Conservation (phyloP, 2,329 filamentous ascomycete species). For the Metarhizium anisopliae region DNA sequence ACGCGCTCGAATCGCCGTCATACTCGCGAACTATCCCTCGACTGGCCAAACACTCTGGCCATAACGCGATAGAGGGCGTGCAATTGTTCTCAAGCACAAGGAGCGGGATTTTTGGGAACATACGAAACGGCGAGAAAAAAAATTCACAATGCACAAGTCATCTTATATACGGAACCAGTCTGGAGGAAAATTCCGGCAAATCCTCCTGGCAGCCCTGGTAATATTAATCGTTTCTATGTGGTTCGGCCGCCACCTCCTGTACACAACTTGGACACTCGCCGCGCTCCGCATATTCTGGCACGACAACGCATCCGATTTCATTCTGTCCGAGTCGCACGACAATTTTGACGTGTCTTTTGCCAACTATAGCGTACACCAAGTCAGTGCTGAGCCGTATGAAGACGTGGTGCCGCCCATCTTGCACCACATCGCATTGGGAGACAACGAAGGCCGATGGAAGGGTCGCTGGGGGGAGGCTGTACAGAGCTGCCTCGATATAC, state of each 20-base stretch:
- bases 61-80: background rate
- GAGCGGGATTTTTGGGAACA: too few relatives aligned
- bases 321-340: slow-evolving; percentile 18
- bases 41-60: background rate
- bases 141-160: slow-evolving; percentile 6
- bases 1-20: background rate
- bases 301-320: slow-evolving; percentile 14
- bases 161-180: slow-evolving; percentile 2
- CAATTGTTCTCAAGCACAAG: background rate
- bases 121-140: background rate
- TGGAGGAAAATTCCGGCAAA: slow-evolving; percentile 3
- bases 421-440: slow-evolving; percentile 25
- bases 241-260: slow-evolving; percentile 12
- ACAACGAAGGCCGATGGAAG: slow-evolving; percentile 10
- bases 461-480: slow-evolving; percentile 20
- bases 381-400: slow-evolving; percentile 17
- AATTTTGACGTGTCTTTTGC: slow-evolving; percentile 24
- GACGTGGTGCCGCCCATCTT: slow-evolving; percentile 24
- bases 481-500: slow-evolving; percentile 23
- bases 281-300: slow-evolving; percentile 18
- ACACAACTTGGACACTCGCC: slow-evolving; percentile 20
- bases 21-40: background rate
- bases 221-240: slow-evolving; percentile 6
- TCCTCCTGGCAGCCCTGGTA: slow-evolving; percentile 6
- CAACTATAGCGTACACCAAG: slow-evolving; percentile 20